Percentiles rank a stretch among this genome's conserved stretches.
These are phyloP conservation scores for Kernera saxatilis DNA, from an alignment of 345 rosid species.

Conservation along the genomic window DNA sequence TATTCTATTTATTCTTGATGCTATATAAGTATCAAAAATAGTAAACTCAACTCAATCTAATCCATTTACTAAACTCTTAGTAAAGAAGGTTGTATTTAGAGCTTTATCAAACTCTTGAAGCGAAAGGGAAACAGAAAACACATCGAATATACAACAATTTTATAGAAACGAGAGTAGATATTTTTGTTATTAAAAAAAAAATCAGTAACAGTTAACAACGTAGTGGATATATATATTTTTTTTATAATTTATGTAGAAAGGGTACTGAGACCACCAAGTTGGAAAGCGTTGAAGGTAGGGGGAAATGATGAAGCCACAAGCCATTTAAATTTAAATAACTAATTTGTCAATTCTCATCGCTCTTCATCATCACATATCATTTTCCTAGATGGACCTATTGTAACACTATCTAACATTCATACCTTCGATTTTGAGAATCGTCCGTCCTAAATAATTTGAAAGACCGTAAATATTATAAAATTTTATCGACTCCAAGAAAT, in stretches of 20 bases:
- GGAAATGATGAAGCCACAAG: slow-evolving; percentile 30
- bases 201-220: not conserved
- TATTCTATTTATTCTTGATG: too few relatives aligned
- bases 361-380: slow-evolving; percentile 28
- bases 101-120: not conserved
- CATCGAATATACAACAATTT: not conserved
- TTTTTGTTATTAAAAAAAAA: not conserved
- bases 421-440: not conserved
- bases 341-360: slow-evolving; percentile 10
- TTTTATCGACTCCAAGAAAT: not conserved
- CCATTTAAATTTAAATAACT: slow-evolving; percentile 12
- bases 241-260: not conserved
- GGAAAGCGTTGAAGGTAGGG: slow-evolving; percentile 16
- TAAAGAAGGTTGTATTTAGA: not conserved
- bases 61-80: not conserved
- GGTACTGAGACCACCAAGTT: slow-evolving; percentile 28
- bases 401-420: slow-evolving; percentile 20
- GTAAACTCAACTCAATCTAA: not conserved
- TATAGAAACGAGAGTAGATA: not conserved
- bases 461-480: not conserved
- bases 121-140: not conserved
- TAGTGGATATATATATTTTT: slow-evolving; percentile 1
- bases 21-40: not conserved
- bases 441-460: not conserved
- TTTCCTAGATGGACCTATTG: slow-evolving; percentile 31